Base-by-base conservation (phyloP, 495 filamentous ascomycete genomes). In the Clavariopsis aquatica region DNA sequence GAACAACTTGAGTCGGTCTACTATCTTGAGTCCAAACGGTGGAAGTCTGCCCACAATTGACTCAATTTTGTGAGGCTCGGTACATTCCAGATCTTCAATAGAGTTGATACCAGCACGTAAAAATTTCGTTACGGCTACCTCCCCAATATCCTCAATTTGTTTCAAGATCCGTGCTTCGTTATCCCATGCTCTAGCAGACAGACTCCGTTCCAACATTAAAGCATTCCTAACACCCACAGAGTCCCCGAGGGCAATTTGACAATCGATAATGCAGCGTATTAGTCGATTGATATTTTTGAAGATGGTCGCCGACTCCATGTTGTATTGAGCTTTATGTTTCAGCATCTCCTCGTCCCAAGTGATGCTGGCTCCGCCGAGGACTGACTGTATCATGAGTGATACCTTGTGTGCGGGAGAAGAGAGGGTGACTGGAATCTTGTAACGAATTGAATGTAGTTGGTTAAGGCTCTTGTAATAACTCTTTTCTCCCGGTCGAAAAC, bases 121-220 rank as follows among this genome's bases (percentile, higher is more conserved):
- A 41, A 97, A 81, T 73, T 92, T 96, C 29, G 89, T 82, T 41
- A 94, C 86, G 6, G 85, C 82, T 2, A 87, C 91, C 15, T 87
- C 79, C 0, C 93, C 95, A 51, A 96, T 82, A n/a, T 87, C 83
- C 2, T 89, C 87, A 9, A 98, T 82, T 71, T 98, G 94, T 58
- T 89, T 92, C 73, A 98, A 83, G 58, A 97, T 90, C 19, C 87
- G 80, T 0, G 91, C 86, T 0, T 88, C 91, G 34, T 88, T 84
- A 63, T 98, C 95, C 95, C 95, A 98, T 3, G 85, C 88, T 61
- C 83, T 85, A 12, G 91, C 92, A 28, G 83, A 81, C 43, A 98
- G 80, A 59, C 90, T 90, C 61, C 95, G 80, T 7, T 86, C 81
- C 20, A 98, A 81, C 70, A 95, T 90, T 17, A 98, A 78, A 12